phyloP scores from a whole-genome alignment of 2,329 filamentous ascomycete genomes.

The Macrophomina pseudophaseolina region DNA sequence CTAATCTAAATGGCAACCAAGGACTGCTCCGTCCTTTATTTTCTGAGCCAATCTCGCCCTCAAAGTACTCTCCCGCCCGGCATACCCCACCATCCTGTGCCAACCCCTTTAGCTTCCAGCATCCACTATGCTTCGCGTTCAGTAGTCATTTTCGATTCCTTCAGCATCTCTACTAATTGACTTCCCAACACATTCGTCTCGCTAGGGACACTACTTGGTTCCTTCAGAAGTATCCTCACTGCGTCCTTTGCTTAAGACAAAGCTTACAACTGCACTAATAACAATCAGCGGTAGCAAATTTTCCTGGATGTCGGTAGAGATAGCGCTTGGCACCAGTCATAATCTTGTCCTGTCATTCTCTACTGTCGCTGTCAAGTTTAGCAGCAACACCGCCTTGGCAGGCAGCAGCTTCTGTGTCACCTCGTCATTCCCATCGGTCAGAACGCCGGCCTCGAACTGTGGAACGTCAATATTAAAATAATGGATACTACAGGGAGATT shows the following conservation, averaged over 20 bases:
- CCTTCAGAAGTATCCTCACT: background rate
- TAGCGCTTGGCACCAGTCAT: background rate
- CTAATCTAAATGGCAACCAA: no score
- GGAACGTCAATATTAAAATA: no score
- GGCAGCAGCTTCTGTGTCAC: background rate
- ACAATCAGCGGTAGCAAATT: background rate
- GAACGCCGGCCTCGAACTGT: background rate
- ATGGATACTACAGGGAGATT: background rate
- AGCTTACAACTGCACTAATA: background rate
- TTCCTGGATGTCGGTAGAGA: background rate
- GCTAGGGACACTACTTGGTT: background rate
- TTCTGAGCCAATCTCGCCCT: background rate
- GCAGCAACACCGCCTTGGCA: background rate
- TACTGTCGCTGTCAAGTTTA: background rate
- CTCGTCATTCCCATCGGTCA: background rate
- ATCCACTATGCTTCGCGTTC: background rate
- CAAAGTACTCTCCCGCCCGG: background rate
- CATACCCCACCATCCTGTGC: background rate
- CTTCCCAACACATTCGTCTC: slow-evolving; percentile 5
- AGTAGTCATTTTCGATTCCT: background rate
- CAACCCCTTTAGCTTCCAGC: background rate
- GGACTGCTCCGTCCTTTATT: background rate
- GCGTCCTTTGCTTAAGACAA: background rate
- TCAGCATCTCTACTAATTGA: background rate
- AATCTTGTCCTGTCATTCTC: background rate